Evolutionary conservation across 768 basidiomycete genomes (phyloP).

Genomic region (Kwoniella shandongensis): DNA sequence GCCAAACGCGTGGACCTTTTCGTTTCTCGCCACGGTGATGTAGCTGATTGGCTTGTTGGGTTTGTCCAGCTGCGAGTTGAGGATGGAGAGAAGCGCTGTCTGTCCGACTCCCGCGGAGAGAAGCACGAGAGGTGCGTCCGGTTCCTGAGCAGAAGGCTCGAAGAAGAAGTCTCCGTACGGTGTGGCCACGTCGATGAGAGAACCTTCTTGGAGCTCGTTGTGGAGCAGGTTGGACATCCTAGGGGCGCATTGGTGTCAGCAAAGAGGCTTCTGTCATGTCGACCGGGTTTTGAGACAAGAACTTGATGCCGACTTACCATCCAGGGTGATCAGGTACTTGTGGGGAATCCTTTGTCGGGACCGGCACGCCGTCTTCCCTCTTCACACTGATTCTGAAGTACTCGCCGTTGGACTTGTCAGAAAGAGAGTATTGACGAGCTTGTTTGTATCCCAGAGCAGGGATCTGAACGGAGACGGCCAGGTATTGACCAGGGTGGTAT

Average conservation of each 20-base stretch:
- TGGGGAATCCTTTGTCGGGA: constrained; percentile 7
- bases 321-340: constrained; percentile 10
- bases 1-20: constrained; percentile 18
- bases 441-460: constrained; percentile 22
- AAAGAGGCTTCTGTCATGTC: no score
- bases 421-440: constrained; percentile 28
- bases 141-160: constrained; percentile 1
- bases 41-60: constrained; percentile 18
- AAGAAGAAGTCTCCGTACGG: constrained; percentile 29
- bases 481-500: constrained; percentile 28
- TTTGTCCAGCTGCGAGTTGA: constrained; percentile 24
- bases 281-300: not conserved
- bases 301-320: constrained; percentile 8
- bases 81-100: constrained; percentile 26
- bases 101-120: constrained; percentile 31
- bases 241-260: no score
- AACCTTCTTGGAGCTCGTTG: constrained; percentile 20
- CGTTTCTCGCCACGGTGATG: constrained; percentile 14
- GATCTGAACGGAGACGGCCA: constrained; percentile 21
- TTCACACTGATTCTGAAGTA: constrained; percentile 32
- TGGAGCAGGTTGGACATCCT: constrained; percentile 27
- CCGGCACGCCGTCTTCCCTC: constrained; percentile 9
- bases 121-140: constrained; percentile 21
- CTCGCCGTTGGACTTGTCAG: constrained; percentile 19
- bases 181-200: constrained; percentile 22